These are phyloP conservation scores for Hericium rajendrae DNA, from an alignment of 768 basidiomycete species.

Conservation along the genomic window DNA sequence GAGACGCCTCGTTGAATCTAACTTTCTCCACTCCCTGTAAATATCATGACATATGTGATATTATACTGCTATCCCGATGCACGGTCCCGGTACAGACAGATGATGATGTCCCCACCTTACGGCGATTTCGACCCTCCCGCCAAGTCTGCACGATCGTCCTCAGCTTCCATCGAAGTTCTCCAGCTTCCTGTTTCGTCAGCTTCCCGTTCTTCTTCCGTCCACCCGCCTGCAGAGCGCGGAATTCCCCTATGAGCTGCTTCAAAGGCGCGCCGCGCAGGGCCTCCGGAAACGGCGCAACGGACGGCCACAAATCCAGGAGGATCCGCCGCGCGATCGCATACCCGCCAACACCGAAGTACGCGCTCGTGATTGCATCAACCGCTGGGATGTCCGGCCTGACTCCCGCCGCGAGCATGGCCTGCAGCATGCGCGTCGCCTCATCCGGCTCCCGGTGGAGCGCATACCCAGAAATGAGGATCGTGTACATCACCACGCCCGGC, in stretches of 20 bases:
- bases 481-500: slow-evolving; percentile 63
- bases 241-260: slow-evolving; percentile 33
- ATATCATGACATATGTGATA: too few species aligned
- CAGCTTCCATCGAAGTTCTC: slow-evolving; percentile 31
- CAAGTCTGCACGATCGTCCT: slow-evolving; percentile 35
- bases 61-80: too few species aligned
- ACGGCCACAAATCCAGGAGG: slow-evolving; percentile 53
- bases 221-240: slow-evolving; percentile 31
- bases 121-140: slow-evolving; percentile 9
- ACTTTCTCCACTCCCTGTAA: too few species aligned
- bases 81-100: too few species aligned
- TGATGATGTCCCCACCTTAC: too few species aligned
- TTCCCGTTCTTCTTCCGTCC: slow-evolving; percentile 6
- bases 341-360: slow-evolving; percentile 50
- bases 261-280: slow-evolving; percentile 36
- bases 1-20: too few species aligned
- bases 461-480: slow-evolving; percentile 65
- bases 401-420: slow-evolving; percentile 50
- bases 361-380: slow-evolving; percentile 62
- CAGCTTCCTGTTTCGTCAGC: slow-evolving; percentile 24
- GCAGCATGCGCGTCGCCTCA: slow-evolving; percentile 45
- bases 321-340: slow-evolving; percentile 40
- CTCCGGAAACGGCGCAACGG: slow-evolving; percentile 50
- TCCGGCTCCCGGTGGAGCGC: slow-evolving; percentile 49
- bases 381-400: slow-evolving; percentile 61